Evolutionary conservation across 1,284 basidiomycete species (phyloP).

Genomic region (Naganishia sp.): DNA sequence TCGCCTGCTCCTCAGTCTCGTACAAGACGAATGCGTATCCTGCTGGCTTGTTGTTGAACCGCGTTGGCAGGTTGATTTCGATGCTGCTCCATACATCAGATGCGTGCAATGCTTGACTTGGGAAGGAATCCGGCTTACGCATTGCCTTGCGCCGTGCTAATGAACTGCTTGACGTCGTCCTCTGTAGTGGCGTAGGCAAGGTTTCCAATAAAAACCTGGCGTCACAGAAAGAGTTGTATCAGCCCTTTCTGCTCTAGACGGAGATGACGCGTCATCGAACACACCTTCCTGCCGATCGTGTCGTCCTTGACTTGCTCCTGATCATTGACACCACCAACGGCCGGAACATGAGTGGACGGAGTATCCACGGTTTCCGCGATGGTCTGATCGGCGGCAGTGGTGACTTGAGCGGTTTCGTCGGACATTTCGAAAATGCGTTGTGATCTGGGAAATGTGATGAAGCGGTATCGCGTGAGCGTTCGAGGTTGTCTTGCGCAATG

Average conservation of each 20-base stretch:
- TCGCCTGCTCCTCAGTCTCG: slow-evolving; percentile 73
- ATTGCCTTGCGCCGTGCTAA: slow-evolving; percentile 44
- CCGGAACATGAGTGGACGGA: slow-evolving; percentile 30
- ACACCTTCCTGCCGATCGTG: slow-evolving; percentile 26
- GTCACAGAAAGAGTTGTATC: not conserved
- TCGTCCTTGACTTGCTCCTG: slow-evolving; percentile 12
- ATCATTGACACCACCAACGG: slow-evolving; percentile 24
- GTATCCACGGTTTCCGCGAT: slow-evolving; percentile 20
- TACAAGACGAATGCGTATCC: slow-evolving; percentile 91
- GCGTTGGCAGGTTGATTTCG: slow-evolving; percentile 44
- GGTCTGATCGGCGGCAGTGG: slow-evolving; percentile 28
- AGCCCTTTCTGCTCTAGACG: not conserved
- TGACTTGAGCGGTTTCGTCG: slow-evolving; percentile 25
- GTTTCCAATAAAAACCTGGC: slow-evolving; percentile 53
- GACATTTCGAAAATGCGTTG: slow-evolving; percentile 17
- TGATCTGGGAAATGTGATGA: not conserved
- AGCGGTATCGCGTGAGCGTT: not conserved
- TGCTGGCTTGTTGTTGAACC: slow-evolving; percentile 53
- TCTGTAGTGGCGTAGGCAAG: slow-evolving; percentile 50
- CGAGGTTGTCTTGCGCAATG: not conserved
- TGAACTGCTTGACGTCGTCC: slow-evolving; percentile 47
- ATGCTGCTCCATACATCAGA: slow-evolving; percentile 28
- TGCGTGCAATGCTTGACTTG: not conserved
- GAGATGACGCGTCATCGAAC: slow-evolving; percentile 2
- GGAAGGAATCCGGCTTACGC: slow-evolving; percentile 41